These are phyloP conservation scores for Penicillium pancosmium DNA, from an alignment of 495 filamentous ascomycete genomes.

Conservation along the genomic window DNA sequence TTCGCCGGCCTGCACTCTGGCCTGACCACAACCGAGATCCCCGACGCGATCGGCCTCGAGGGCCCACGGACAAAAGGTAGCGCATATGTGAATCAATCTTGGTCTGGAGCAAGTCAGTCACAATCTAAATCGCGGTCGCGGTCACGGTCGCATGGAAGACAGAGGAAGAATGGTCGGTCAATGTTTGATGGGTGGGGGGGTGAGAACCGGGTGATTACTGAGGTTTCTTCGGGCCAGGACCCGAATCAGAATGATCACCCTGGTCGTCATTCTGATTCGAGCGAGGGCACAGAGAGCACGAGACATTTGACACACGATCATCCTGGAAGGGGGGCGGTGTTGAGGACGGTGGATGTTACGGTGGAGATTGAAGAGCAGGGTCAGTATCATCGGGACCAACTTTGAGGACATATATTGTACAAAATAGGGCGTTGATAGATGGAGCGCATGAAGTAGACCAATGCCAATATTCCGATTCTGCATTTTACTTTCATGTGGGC, in stretches of 20 bases:
- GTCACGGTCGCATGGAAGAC: conserved; percentile 2
- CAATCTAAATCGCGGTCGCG: background rate
- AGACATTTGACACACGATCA: conserved; percentile 19
- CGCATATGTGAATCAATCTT: conserved; percentile 19
- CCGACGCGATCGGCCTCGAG: conserved; percentile 22
- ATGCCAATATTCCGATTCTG: no score
- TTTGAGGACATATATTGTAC: background rate
- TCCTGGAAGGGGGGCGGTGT: conserved; percentile 10
- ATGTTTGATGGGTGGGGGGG: conserved; percentile 12
- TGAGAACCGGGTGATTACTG: conserved; percentile 11
- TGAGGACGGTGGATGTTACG: conserved; percentile 29
- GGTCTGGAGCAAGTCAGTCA: conserved; percentile 1
- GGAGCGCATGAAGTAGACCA: no score
- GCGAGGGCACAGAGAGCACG: conserved; percentile 5
- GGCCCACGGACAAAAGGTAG: conserved; percentile 18
- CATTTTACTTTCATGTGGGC: no score
- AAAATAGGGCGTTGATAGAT: no score
- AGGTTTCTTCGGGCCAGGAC: conserved; percentile 4
- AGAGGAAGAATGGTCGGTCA: conserved; percentile 7
- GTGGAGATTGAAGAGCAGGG: conserved; percentile 21
- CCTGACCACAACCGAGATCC: conserved; percentile 33
- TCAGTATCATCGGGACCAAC: background rate
- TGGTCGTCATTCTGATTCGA: background rate
- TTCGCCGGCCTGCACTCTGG: conserved; percentile 39
- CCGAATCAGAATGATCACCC: conserved; percentile 2